Evolutionary conservation across 768 basidiomycete genomes (phyloP).

Genomic region (Boletus rubescentipes): DNA sequence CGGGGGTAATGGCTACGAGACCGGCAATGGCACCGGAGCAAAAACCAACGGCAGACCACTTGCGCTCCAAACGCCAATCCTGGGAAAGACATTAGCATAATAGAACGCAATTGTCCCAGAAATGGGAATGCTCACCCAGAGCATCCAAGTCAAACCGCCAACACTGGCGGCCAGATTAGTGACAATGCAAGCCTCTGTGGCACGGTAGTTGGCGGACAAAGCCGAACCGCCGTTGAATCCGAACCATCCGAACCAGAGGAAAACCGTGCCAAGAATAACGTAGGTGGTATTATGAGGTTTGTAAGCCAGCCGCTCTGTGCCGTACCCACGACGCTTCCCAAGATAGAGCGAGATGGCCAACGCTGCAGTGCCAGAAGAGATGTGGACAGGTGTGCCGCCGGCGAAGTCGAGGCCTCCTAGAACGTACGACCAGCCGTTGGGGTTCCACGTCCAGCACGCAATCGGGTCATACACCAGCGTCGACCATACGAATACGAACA

Average conservation of each 20-base stretch:
- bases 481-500: slow-evolving; percentile 90
- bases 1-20: slow-evolving; percentile 88
- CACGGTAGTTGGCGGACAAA: slow-evolving; percentile 84
- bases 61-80: slow-evolving; percentile 91
- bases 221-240: slow-evolving; percentile 95
- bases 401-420: slow-evolving; percentile 91
- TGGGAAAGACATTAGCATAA: slow-evolving; percentile 18
- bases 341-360: slow-evolving; percentile 90
- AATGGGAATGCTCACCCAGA: slow-evolving; percentile 54
- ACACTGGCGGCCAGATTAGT: slow-evolving; percentile 91
- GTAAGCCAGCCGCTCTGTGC: slow-evolving; percentile 87
- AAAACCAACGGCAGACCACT: slow-evolving; percentile 93
- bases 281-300: slow-evolving; percentile 93
- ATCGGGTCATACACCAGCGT: slow-evolving; percentile 92
- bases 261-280: slow-evolving; percentile 88
- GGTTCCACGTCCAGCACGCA: slow-evolving; percentile 96
- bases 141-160: slow-evolving; percentile 91
- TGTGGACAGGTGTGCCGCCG: slow-evolving; percentile 96
- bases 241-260: slow-evolving; percentile 97
- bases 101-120: not conserved
- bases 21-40: slow-evolving; percentile 94
- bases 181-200: slow-evolving; percentile 85
- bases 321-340: slow-evolving; percentile 88
- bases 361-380: slow-evolving; percentile 89
- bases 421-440: slow-evolving; percentile 69